Evolutionary conservation across 2,329 filamentous ascomycete genomes (phyloP).

Genomic region (Trichophyton benhamiae): DNA sequence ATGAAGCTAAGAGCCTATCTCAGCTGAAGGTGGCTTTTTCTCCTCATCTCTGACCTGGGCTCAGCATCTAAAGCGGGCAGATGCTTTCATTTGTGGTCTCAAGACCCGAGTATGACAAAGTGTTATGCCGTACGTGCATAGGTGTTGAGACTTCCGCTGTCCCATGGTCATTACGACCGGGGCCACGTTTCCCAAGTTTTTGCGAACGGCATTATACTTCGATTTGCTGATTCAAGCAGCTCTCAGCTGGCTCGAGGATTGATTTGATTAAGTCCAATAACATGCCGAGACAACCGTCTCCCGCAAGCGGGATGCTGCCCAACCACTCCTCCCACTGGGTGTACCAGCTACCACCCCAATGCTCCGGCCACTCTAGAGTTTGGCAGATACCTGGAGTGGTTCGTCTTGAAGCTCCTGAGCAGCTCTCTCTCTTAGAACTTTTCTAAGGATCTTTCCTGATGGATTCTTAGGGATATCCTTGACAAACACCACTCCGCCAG

Average conservation of each 20-base stretch:
- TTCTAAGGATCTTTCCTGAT: constrained; percentile 35
- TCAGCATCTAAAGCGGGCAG: neutral
- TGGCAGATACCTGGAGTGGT: neutral
- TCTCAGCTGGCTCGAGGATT: neutral
- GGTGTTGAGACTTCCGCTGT: neutral
- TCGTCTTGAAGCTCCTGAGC: constrained; percentile 20
- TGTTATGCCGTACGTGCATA: neutral
- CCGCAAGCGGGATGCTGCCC: neutral
- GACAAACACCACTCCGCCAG: constrained; percentile 58
- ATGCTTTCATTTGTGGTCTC: neutral
- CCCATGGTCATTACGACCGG: neutral
- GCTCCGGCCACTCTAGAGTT: constrained; percentile 9
- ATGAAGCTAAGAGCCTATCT: neutral
- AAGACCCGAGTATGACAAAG: neutral
- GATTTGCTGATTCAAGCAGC: neutral
- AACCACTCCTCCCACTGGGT: neutral
- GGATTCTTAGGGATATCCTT: constrained; percentile 58
- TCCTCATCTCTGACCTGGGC: neutral
- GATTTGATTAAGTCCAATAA: neutral
- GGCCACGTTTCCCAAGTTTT: neutral
- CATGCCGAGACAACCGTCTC: neutral
- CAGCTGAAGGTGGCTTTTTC: neutral
- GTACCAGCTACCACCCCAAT: neutral
- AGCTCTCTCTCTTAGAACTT: constrained; percentile 29
- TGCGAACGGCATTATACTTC: neutral